A percentile compares a stretch with the other conserved stretches of the same genome.
phyloP scores from a whole-genome alignment of 73 alveolate species.

The Stentor coeruleus region DNA sequence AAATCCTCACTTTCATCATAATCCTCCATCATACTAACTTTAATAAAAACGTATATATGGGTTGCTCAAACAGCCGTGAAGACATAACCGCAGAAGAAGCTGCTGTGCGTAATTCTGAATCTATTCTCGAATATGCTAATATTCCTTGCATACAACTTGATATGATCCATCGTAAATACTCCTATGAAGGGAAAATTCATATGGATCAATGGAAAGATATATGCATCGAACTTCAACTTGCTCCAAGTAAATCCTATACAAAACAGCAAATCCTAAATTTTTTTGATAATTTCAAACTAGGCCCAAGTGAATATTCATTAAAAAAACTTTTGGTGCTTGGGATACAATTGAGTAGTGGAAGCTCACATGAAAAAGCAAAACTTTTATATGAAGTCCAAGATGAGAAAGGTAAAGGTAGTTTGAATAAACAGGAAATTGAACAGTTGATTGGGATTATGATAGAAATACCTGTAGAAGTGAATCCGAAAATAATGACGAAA shows the following conservation, averaged over 20 bases:
- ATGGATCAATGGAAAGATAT: background rate
- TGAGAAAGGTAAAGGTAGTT: background rate
- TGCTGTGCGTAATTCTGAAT: background rate
- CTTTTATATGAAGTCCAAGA: background rate
- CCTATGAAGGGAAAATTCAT: background rate
- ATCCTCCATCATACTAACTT: too few species aligned
- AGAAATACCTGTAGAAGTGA: background rate
- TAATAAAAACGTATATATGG: background rate
- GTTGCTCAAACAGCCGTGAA: background rate
- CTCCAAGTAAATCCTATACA: background rate
- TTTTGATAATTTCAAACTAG: background rate
- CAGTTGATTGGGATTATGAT: background rate
- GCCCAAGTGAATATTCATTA: background rate
- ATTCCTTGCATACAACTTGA: background rate
- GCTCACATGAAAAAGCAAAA: background rate
- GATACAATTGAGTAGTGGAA: background rate
- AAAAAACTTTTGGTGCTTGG: background rate
- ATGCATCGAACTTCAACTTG: background rate
- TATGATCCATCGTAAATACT: background rate
- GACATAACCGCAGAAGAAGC: background rate
- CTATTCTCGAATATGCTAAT: background rate
- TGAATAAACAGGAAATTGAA: background rate
- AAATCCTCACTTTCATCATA: too few species aligned
- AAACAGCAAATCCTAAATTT: background rate
- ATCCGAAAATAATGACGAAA: background rate